These are phyloP conservation scores for Suhomyces faveliae DNA, from an alignment of 805 yeast genomes.

Conservation along the genomic window DNA sequence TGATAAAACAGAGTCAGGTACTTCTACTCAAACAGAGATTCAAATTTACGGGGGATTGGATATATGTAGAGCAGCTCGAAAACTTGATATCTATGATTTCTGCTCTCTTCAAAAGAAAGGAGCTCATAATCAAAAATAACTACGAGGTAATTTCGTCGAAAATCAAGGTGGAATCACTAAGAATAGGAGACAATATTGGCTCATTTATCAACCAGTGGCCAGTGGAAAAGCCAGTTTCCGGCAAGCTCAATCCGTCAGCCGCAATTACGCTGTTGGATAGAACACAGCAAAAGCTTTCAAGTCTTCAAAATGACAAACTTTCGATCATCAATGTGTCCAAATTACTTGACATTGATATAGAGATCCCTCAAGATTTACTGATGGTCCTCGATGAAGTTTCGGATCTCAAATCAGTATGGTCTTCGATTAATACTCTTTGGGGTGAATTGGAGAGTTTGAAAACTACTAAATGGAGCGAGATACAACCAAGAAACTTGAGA, in stretches of 20 bases:
- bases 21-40: constrained; percentile 44
- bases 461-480: constrained; percentile 46
- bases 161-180: constrained; percentile 39
- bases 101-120: constrained; percentile 37
- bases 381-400: constrained; percentile 46
- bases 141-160: constrained; percentile 41
- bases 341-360: constrained; percentile 32
- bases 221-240: constrained; percentile 45
- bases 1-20: constrained; percentile 28
- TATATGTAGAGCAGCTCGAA: constrained; percentile 62
- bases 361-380: constrained; percentile 24
- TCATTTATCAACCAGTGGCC: constrained; percentile 48
- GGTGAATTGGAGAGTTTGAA: constrained; percentile 44
- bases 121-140: constrained; percentile 39
- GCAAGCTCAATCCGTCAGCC: constrained; percentile 35
- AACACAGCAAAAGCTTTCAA: constrained; percentile 18
- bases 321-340: constrained; percentile 25
- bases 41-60: constrained; percentile 53
- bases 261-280: constrained; percentile 43
- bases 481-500: constrained; percentile 46
- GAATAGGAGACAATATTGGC: constrained; percentile 30
- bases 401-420: constrained; percentile 65
- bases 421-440: constrained; percentile 53
- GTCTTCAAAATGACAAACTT: constrained; percentile 5
- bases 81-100: constrained; percentile 43